A percentile compares a stretch with the other conserved stretches of the same genome.
phyloP scores from a whole-genome alignment of 1,139 yeast species.

The Yamadazyma aaseri region DNA sequence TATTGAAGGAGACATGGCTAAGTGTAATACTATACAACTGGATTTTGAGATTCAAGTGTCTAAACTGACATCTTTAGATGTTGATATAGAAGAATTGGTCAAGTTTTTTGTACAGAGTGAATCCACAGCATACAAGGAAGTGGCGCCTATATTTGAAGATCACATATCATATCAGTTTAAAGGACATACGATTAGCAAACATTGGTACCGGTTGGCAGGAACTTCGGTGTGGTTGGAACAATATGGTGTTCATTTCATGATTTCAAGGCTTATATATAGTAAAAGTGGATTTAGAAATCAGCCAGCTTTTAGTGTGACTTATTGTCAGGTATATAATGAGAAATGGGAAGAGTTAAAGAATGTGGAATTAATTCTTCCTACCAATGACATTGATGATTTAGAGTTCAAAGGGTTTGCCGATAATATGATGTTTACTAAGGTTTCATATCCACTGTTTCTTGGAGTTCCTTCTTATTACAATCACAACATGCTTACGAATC shows the following conservation, averaged over 20 bases:
- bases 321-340: slow-evolving; percentile 27
- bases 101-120: slow-evolving; percentile 10
- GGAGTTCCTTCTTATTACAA: slow-evolving; percentile 36
- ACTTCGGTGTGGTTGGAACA: slow-evolving; percentile 34
- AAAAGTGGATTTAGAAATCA: slow-evolving; percentile 19
- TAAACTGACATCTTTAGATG: slow-evolving; percentile 10
- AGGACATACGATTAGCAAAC: slow-evolving; percentile 16
- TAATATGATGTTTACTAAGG: slow-evolving; percentile 17
- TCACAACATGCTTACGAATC: slow-evolving; percentile 18
- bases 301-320: slow-evolving; percentile 26
- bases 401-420: slow-evolving; percentile 13
- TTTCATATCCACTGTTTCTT: slow-evolving; percentile 31
- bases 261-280: slow-evolving; percentile 29
- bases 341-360: slow-evolving; percentile 27
- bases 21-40: slow-evolving; percentile 10
- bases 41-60: slow-evolving; percentile 13
- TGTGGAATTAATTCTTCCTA: slow-evolving; percentile 23
- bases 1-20: slow-evolving; percentile 9
- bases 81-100: slow-evolving; percentile 15
- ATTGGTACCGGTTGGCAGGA: slow-evolving; percentile 34
- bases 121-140: slow-evolving; percentile 17
- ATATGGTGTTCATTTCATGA: slow-evolving; percentile 32
- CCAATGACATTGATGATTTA: slow-evolving; percentile 19
- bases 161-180: slow-evolving; percentile 18
- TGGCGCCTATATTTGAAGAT: slow-evolving; percentile 19